phyloP scores from a whole-genome alignment of 2,329 filamentous ascomycete species.

The Sclerotinia trifoliorum region DNA sequence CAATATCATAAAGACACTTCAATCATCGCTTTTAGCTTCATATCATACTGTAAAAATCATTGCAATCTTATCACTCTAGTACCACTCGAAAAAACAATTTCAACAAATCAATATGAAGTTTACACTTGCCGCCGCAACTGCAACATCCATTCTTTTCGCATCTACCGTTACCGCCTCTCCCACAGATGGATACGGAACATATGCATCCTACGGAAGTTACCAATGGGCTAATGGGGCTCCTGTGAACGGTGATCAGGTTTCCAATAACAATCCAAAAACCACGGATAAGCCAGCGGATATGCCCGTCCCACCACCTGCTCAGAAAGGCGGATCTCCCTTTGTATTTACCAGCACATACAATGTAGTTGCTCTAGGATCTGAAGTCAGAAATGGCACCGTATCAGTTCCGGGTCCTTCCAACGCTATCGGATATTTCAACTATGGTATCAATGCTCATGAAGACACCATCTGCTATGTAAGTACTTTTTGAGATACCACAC shows the following conservation, averaged over 20 bases:
- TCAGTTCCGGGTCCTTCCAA: conserved; percentile 41
- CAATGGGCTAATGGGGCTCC: neutral
- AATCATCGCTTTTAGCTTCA: neutral
- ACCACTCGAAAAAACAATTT: neutral
- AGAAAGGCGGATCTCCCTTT: conserved; percentile 24
- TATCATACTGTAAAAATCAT: neutral
- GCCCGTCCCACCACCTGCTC: neutral
- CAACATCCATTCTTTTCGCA: neutral
- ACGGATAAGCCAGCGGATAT: conserved; percentile 21
- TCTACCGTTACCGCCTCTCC: neutral
- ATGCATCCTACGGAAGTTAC: conserved; percentile 14
- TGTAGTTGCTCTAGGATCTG: conserved; percentile 47
- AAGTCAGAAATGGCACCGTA: conserved; percentile 46
- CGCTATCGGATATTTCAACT: conserved; percentile 49
- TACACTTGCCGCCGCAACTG: neutral
- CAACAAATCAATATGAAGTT: conserved; percentile 19
- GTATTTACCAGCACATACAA: conserved; percentile 49
- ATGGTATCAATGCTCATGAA: conserved; percentile 47
- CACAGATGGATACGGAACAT: neutral
- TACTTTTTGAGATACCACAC: neutral
- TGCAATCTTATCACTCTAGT: neutral
- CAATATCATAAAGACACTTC: neutral
- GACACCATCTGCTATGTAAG: conserved; percentile 39
- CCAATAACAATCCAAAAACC: conserved; percentile 15
- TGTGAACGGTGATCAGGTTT: conserved; percentile 11